These are phyloP conservation scores for Alternaria sp. DNA, from an alignment of 2,329 filamentous ascomycete genomes.

Conservation along the genomic window DNA sequence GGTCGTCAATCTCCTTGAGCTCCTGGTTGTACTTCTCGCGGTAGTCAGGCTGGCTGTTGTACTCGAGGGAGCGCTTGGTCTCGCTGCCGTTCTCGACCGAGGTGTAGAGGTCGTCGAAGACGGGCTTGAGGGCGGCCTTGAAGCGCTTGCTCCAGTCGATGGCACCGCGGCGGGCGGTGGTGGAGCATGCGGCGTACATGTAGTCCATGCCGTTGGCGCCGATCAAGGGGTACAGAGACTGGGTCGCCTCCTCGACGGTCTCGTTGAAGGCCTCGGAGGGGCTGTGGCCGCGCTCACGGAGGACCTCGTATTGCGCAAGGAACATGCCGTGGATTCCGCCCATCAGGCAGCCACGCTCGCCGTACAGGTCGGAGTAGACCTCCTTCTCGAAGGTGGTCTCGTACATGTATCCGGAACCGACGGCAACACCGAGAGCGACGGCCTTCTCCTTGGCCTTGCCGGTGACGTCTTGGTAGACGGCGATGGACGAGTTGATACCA, in stretches of 20 bases:
- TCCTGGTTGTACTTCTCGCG: conserved; percentile 96
- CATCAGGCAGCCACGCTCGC: conserved; percentile 99
- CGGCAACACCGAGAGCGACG: conserved; percentile 92
- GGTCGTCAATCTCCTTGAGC: conserved; percentile 96
- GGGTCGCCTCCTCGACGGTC: conserved; percentile 99
- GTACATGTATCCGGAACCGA: conserved; percentile 98
- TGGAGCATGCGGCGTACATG: conserved; percentile 99
- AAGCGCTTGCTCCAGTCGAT: conserved; percentile 98
- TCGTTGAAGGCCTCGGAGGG: conserved; percentile 99
- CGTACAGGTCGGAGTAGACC: conserved; percentile 99
- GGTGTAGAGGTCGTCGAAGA: conserved; percentile 98
- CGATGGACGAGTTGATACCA: conserved; percentile 99
- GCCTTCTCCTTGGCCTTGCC: conserved; percentile 99
- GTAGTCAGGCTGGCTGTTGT: conserved; percentile 96
- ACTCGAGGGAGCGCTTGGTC: conserved; percentile 95
- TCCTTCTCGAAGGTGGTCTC: conserved; percentile 99
- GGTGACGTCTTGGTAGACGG: conserved; percentile 97
- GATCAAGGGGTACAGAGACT: conserved; percentile 97
- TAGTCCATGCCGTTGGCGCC: conserved; percentile 99
- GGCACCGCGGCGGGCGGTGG: conserved; percentile 95
- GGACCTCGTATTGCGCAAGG: conserved; percentile 99
- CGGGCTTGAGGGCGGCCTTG: conserved; percentile 98
- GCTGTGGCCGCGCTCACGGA: conserved; percentile 96
- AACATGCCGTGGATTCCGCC: conserved; percentile 99
- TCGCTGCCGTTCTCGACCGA: conserved; percentile 88